Evolutionary conservation across 805 yeast genomes (phyloP).

Genomic region (Suhomyces pyralidae): DNA sequence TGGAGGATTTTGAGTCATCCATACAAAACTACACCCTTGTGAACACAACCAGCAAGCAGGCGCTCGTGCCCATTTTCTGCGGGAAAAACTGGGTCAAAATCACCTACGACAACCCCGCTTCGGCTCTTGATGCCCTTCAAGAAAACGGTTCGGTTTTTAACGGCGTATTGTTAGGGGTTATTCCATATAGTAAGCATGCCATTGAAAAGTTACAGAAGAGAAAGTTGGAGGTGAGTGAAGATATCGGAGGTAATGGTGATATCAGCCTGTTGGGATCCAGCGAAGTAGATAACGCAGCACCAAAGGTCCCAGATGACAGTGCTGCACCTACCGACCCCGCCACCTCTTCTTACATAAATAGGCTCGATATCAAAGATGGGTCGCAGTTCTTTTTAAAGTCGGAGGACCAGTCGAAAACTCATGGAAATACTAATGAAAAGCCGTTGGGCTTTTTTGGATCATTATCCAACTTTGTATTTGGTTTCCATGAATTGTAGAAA

Average conservation of each 20-base stretch:
- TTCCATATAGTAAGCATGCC: slow-evolving; percentile 61
- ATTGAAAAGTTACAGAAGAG: slow-evolving; percentile 57
- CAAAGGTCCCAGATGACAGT: background rate
- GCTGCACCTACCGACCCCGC: background rate
- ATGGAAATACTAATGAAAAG: slow-evolving; percentile 18
- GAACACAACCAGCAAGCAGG: background rate
- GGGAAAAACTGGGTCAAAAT: slow-evolving; percentile 92
- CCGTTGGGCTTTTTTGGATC: slow-evolving; percentile 35
- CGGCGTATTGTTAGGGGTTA: slow-evolving; percentile 63
- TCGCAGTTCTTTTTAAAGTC: slow-evolving; percentile 33
- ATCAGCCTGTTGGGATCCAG: slow-evolving; percentile 4
- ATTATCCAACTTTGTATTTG: slow-evolving; percentile 36
- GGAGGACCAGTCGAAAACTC: slow-evolving; percentile 17
- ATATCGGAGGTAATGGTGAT: slow-evolving; percentile 41
- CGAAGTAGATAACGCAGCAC: background rate
- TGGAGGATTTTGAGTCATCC: slow-evolving; percentile 63
- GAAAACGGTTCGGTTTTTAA: slow-evolving; percentile 76
- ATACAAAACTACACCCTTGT: slow-evolving; percentile 10
- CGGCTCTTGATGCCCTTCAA: slow-evolving; percentile 79
- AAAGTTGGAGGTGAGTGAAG: slow-evolving; percentile 42
- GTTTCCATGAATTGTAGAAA: slow-evolving; percentile 40
- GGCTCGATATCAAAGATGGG: slow-evolving; percentile 41
- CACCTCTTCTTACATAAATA: slow-evolving; percentile 17
- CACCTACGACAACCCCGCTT: slow-evolving; percentile 70
- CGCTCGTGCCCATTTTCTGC: slow-evolving; percentile 62